These are phyloP conservation scores for Entonaema liquescens DNA, from an alignment of 495 filamentous ascomycete genomes.

Conservation along the genomic window DNA sequence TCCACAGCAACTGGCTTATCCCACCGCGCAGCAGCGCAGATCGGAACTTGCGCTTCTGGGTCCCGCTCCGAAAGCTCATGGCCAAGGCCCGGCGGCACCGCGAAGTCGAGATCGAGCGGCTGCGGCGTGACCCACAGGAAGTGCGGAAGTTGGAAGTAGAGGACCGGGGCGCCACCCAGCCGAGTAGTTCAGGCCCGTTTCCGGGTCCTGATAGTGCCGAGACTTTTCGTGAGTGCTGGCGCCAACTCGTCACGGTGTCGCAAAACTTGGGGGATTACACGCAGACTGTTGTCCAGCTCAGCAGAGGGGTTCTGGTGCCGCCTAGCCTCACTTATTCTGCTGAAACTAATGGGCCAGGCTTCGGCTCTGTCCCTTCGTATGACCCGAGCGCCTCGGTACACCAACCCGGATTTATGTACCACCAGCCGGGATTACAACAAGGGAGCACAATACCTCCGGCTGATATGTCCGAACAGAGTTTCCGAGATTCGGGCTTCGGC, in stretches of 20 bases:
- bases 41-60: conserved; percentile 59
- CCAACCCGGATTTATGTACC: conserved; percentile 41
- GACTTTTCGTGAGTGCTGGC: conserved; percentile 52
- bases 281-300: not conserved
- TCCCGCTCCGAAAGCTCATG: conserved; percentile 63
- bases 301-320: not conserved
- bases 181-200: conserved; percentile 49
- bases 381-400: not conserved
- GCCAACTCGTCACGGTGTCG: conserved; percentile 40
- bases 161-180: conserved; percentile 44
- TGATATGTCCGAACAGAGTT: not conserved
- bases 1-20: conserved; percentile 60
- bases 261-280: not conserved
- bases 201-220: conserved; percentile 38
- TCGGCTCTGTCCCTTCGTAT: not conserved
- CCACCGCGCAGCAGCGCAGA: conserved; percentile 46
- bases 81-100: conserved; percentile 58
- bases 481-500: not conserved
- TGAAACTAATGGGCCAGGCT: not conserved
- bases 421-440: conserved; percentile 41
- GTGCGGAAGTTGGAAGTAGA: conserved; percentile 45
- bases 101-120: conserved; percentile 50
- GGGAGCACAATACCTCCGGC: not conserved
- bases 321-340: not conserved
- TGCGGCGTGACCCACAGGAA: conserved; percentile 46